Base-by-base conservation (phyloP, 2,329 filamentous ascomycete genomes). In the Penicillium sp. region DNA sequence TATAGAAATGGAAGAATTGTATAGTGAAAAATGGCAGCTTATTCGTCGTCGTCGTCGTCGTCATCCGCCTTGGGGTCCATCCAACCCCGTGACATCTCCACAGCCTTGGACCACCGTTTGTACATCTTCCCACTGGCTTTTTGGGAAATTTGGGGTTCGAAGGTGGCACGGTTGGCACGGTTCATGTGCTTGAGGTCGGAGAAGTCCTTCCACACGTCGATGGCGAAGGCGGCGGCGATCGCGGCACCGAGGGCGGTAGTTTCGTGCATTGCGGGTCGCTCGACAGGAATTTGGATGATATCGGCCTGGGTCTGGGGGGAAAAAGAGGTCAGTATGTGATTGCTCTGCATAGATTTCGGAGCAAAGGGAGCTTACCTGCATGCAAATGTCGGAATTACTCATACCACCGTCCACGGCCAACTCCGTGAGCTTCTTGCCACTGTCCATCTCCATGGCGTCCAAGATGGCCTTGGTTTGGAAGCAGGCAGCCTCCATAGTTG, bases 381-480 rank as follows among this genome's bases (percentile, higher is more conserved):
- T 96, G 75, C 88, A 90, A 51, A 96, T 81, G 72, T 93, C 89
- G 3, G 90, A 93, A 75, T 90, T 93, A 67, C 88, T 91, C 82
- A 96, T 90, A 58, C 92, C 92, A 49, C 92, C 92, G 70, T 96
- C 92, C 52, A 96, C 92, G 35, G 90, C 88, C 48, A 96, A 82
- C 61, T 88, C 86, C 55, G 85, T 84, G n/a, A 96, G 83, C 58
- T 85, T 85, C 69, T 93, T 87, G 44, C 87, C 87, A 54, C 88
- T 92, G 75, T 96, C 91, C 64, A 88, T 86, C 70, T 91, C 90
- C 92, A 96, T 96, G 59, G 92, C 91, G 69, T 93, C 89, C n/a
- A 96, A 83, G 67, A 96, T 96, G 21, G 91, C 92, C 66, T 91
- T 92, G 24, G 91, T 96, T 75, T 96, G 92, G 80, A 90, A 96